Base-by-base conservation (phyloP, 139 green algal species). In the Auxenochlorella pyrenoidosa region DNA sequence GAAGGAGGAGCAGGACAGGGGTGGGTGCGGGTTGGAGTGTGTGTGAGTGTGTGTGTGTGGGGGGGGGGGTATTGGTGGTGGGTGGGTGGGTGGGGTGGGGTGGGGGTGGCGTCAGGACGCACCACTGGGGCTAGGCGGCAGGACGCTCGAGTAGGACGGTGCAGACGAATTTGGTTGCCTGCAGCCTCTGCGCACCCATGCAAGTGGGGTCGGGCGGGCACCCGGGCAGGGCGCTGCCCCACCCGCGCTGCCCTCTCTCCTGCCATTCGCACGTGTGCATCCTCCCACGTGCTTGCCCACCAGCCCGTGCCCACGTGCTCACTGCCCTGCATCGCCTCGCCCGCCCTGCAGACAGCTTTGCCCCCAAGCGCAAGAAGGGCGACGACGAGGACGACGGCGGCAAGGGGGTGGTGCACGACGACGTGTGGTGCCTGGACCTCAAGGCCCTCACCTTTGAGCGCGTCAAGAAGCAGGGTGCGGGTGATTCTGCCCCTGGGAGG, bases 381-480 rank as follows among this genome's bases (percentile, higher is more conserved):
- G 93, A 93, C 73, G 95, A 97, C 0, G 95, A 98, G 38, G 88
- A 94, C 60, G 95, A 97, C 8, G 84, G 94, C 22, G 97, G 98
- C 88, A 92, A 94, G 72, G 97, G 96, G 34, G 92, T 93, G 44
- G 91, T 95, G 24, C 91, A 96, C 84, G 92, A 96, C 26, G 97
- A 99, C 92, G 63, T 97, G 80, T 99, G 98, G 98, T 68, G 54
- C 32, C 82, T 97, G 51, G 86, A 96, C 88, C 77, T 96, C 63
- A 88, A 90, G 44, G 84, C 32, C n/a, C 3, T 89, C 12, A 60
- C 44, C 44, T 99, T 98, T 98, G 94, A 98, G 88, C 95, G 94
- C 54, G 89, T 98, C 58, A 98, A 98, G 90, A 96, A 96, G 83
- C 82, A 79, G 65, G 82, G 80, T 85, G 63, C 4, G 79, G 21